Percentiles rank a stretch among this genome's conserved stretches.
These are phyloP conservation scores for Sporisorium iseilematis-ciliati DNA, from an alignment of 1,284 basidiomycete species.

Conservation along the genomic window DNA sequence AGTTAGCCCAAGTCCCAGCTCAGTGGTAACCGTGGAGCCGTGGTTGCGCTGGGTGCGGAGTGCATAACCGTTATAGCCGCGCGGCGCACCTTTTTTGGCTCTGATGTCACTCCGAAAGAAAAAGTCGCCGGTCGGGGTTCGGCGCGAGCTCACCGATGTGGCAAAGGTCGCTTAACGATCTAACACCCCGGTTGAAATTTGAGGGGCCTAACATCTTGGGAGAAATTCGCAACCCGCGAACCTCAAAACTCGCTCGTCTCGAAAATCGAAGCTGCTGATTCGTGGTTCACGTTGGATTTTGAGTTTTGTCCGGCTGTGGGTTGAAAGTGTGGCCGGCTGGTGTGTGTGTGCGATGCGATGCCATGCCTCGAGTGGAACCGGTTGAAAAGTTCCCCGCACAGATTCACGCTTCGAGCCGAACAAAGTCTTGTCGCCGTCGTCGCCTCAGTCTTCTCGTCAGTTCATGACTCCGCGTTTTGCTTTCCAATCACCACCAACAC, in stretches of 20 bases:
- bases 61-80: background rate
- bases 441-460: background rate
- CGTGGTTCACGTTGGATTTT: conserved; percentile 7
- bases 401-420: background rate
- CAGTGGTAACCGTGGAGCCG: too few species aligned
- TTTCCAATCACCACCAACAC: conserved; percentile 3
- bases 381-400: conserved; percentile 5
- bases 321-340: conserved; percentile 39
- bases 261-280: conserved; percentile 17
- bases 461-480: background rate
- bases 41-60: background rate
- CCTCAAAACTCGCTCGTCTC: background rate
- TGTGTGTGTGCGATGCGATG: background rate
- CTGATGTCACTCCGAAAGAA: background rate
- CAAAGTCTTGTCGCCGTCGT: background rate
- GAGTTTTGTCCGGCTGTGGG: conserved; percentile 13
- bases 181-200: background rate
- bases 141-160: background rate
- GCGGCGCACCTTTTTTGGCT: too few species aligned
- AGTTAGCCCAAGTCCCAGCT: too few species aligned
- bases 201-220: background rate
- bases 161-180: background rate
- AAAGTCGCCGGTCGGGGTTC: conserved; percentile 18
- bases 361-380: conserved; percentile 1
- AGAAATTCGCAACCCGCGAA: background rate